These are phyloP conservation scores for Pestalotiopsis sp. DNA, from an alignment of 2,329 filamentous ascomycete genomes.

Conservation along the genomic window DNA sequence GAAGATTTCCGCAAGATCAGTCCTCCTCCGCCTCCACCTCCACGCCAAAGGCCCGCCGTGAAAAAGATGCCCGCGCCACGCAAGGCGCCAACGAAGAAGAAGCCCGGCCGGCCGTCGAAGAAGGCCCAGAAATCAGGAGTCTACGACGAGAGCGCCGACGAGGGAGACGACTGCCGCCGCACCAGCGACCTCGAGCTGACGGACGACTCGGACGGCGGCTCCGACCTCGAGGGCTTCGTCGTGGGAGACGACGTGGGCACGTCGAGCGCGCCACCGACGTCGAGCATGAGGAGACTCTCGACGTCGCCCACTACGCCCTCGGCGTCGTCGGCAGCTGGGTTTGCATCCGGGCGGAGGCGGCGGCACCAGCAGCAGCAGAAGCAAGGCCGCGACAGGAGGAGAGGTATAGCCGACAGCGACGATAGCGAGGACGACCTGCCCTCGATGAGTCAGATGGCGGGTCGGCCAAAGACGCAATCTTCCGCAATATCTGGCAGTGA, in stretches of 20 bases:
- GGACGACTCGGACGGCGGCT: slow-evolving; percentile 36
- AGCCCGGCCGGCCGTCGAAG: slow-evolving; percentile 23
- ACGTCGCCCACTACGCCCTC: slow-evolving; percentile 28
- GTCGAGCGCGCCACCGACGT: slow-evolving; percentile 29
- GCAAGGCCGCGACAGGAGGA: slow-evolving; percentile 1
- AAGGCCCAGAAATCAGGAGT: slow-evolving; percentile 14
- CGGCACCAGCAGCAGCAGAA: slow-evolving; percentile 24
- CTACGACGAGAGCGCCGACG: slow-evolving; percentile 37
- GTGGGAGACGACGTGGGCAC: slow-evolving; percentile 33
- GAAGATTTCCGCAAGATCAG: neutral
- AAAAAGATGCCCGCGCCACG: slow-evolving; percentile 13
- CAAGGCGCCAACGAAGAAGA: neutral
- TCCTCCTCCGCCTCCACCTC: neutral
- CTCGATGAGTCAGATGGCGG: slow-evolving; percentile 32
- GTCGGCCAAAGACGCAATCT: slow-evolving; percentile 4
- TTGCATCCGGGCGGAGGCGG: slow-evolving; percentile 10
- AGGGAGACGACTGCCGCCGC: slow-evolving; percentile 36
- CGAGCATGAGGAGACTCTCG: slow-evolving; percentile 25
- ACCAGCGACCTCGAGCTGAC: slow-evolving; percentile 39
- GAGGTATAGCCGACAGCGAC: slow-evolving; percentile 22
- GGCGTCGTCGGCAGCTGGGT: slow-evolving; percentile 19
- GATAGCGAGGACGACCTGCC: slow-evolving; percentile 29
- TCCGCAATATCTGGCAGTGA: slow-evolving; percentile 6
- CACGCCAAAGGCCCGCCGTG: neutral
- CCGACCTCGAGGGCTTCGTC: slow-evolving; percentile 34